These are phyloP conservation scores for Panaeolus cyanescens DNA, from an alignment of 768 basidiomycete genomes.

Conservation along the genomic window DNA sequence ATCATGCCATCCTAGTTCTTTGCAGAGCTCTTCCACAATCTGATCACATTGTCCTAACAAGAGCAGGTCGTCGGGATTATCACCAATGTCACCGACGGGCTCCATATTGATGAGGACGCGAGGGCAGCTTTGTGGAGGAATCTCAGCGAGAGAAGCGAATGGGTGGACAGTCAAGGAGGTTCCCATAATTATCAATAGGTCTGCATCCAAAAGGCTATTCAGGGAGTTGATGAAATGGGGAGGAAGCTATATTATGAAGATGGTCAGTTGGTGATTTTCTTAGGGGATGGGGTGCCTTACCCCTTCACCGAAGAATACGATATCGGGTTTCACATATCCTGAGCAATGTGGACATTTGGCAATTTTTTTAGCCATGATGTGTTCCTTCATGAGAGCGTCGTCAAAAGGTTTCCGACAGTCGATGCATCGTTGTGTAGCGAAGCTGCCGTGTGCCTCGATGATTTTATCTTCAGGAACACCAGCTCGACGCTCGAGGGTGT, in stretches of 20 bases:
- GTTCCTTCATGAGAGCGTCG: conserved; percentile 65
- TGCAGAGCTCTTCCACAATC: conserved; percentile 59
- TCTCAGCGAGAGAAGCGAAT: conserved; percentile 75
- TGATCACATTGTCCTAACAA: conserved; percentile 75
- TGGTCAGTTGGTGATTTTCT: not conserved
- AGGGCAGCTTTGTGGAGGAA: conserved; percentile 60
- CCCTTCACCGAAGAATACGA: conserved; percentile 89
- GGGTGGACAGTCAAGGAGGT: conserved; percentile 88
- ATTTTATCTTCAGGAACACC: conserved; percentile 75
- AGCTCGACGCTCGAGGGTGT: conserved; percentile 86
- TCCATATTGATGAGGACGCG: conserved; percentile 92
- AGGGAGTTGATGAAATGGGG: conserved; percentile 61
- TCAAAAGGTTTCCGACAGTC: conserved; percentile 64
- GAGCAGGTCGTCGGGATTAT: conserved; percentile 57
- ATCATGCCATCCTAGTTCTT: conserved; percentile 74
- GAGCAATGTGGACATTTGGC: conserved; percentile 68
- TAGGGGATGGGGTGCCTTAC: conserved; percentile 39
- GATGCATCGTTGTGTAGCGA: conserved; percentile 85
- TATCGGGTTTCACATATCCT: conserved; percentile 90
- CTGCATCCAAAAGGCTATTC: conserved; percentile 58
- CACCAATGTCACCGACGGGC: conserved; percentile 67
- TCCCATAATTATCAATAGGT: conserved; percentile 89
- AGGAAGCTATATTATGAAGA: conserved; percentile 58
- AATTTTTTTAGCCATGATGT: conserved; percentile 61
- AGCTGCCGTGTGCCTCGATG: conserved; percentile 96